Evolutionary conservation across 2,329 filamentous ascomycete species (phyloP), one percentile per base, ranked within the genome.

Genomic region (Pseudopithomyces maydicus): DNA sequence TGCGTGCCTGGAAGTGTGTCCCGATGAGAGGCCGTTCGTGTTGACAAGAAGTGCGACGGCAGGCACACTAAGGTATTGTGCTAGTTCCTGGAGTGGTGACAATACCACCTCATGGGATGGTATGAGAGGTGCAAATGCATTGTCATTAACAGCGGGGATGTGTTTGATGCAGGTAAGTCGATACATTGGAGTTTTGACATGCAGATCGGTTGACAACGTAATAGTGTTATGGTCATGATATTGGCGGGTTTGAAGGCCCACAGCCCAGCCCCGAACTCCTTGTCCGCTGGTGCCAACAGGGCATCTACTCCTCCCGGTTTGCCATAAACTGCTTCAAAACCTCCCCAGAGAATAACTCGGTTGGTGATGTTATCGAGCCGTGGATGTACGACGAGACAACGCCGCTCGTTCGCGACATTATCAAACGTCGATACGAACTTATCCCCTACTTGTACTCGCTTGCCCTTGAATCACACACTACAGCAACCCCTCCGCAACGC

Each of bases 321-420:
- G 87, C 89, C 11, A 91, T 91, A 78, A 91, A 91, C 74, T 91
- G 89, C 74, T 91, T 88, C 83, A 91, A 91, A 77, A 91, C 89
- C 0, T 84, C 83, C 0, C 81, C 84, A 0, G 78, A 83, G 0
- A 86, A 91, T 72, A 90, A 87, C 65, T 79, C 80, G 0, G 81
- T 90, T 22, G 89, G 89, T 7, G 88, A 90, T 35, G 88, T 91
- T 0, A 91, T 91, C 56, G 88, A 91, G 75, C 89, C 89, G 0
- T 91, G 88, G 87, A 90, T 91, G 87, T 89, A 91, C 66, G 86
- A 88, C 0, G 83, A 87, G 35, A 86, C 87, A 26, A 86, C 87
- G 0, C 84, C 83, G 0, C 74, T 88, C 1, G 79, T 91, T 14
- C 83, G 89, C 15, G 81, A 82, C 51, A 82, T 87, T 1, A 90